Evolutionary conservation across 176 grass and related monocot genomes (phyloP), one percentile per base, ranked within the genome.

Genomic region (Triticum timopheevii): DNA sequence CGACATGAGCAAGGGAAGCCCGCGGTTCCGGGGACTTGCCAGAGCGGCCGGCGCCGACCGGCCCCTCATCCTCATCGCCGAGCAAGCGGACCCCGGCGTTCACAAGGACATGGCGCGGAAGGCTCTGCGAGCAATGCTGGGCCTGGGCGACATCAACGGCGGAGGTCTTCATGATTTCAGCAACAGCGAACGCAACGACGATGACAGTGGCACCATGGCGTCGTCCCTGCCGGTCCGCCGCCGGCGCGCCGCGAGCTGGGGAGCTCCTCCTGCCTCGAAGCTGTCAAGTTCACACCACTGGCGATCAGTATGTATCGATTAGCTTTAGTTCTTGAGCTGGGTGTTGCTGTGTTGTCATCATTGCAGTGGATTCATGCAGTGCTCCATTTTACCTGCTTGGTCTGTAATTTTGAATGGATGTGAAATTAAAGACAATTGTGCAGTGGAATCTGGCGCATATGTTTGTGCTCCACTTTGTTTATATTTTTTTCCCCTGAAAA

Each of bases 21-120:
- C 88, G 28, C 87, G 95, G 83, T 98, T 98, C 77, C 86, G 91
- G 8, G 93, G 91, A 11, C 72, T 95, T 34, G 93, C 95, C 6
- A 93, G 88, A 39, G 95, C 82, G 28, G 95, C 95, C 0, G 88
- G 89, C 34, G 89, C 83, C 11, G 91, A 93, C 67, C 78, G 81
- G 24, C 83, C 89, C 8, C 89, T 98, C 80, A 84, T 44, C 11
- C 89, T 95, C 80, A 63, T 84, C 83, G 87, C 91, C 38, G 78
- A 82, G 36, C 80, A 42, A 25, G 73, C 22, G 6, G 17, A 7
- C 61, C 30, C 82, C 19, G 87, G 84, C 52, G 61, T 81, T n/a
- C 78, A 87, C 68, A 87, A 69, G 86, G 87, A 93, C 61, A 93
- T 98, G 93, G 93, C 92, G 56, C 81, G 66, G 78, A 87, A 85